Percentiles rank a stretch among this genome's conserved stretches.
These are phyloP conservation scores for Paramecium sexaurelia DNA, from an alignment of 73 alveolate species.

Conservation along the genomic window DNA sequence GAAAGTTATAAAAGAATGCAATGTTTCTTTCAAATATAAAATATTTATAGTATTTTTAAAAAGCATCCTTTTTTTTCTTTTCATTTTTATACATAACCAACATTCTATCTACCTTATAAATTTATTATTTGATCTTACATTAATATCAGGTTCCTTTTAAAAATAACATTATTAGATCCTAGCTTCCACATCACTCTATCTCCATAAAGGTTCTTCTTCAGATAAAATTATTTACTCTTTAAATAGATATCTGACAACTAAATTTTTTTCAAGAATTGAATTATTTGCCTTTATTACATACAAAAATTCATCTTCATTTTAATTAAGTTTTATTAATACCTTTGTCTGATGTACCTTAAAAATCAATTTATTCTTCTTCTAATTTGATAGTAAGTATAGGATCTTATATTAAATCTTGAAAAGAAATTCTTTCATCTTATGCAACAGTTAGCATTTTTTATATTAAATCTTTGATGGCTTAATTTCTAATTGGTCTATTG, in stretches of 20 bases:
- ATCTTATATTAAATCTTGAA: slow-evolving; percentile 50
- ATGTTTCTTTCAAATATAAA: slow-evolving; percentile 60
- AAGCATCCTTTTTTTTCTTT: slow-evolving; percentile 44
- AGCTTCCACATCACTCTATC: not conserved
- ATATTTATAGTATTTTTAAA: slow-evolving; percentile 42
- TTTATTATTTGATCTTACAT: not conserved
- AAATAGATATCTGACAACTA: slow-evolving; percentile 43
- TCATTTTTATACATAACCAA: slow-evolving; percentile 26
- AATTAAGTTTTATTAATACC: not conserved
- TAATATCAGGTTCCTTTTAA: not conserved
- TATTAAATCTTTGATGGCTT: slow-evolving; percentile 40
- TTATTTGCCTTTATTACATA: not conserved
- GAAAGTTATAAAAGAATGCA: slow-evolving; percentile 63
- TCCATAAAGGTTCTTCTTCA: not conserved
- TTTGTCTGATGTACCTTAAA: not conserved
- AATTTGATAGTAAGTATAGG: slow-evolving; percentile 29
- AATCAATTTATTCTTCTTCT: not conserved
- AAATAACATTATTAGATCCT: not conserved
- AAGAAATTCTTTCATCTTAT: slow-evolving; percentile 53
- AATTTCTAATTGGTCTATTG: slow-evolving; percentile 48
- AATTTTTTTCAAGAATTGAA: slow-evolving; percentile 2
- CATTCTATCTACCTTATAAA: not conserved
- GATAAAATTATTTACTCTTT: not conserved
- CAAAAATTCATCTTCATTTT: slow-evolving; percentile 36
- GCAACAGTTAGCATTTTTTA: slow-evolving; percentile 26